phyloP scores from a whole-genome alignment of 2,329 filamentous ascomycete genomes.

The Fusarium veterinarium region DNA sequence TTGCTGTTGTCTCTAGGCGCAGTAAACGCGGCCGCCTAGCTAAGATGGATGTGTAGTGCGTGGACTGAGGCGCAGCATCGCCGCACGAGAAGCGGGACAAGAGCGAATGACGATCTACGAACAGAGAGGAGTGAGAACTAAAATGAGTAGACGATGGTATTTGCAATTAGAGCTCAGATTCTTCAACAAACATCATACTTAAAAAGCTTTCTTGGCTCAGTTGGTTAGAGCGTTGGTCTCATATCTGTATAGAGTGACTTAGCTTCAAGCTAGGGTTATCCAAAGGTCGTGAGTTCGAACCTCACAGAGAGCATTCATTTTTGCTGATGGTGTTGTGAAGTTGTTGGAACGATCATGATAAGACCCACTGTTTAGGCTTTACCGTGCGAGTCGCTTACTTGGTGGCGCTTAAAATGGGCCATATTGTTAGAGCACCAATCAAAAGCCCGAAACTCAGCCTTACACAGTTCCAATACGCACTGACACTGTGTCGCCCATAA shows the following conservation, averaged over 20 bases:
- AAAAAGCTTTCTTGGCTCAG: conserved; percentile 46
- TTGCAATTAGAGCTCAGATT: accelerated
- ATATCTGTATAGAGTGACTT: conserved; percentile 38
- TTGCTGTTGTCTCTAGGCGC: background rate
- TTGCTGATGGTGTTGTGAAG: background rate
- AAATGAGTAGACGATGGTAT: background rate
- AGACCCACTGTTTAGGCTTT: too few species aligned
- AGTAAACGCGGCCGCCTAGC: conserved; percentile 21
- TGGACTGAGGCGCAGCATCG: conserved; percentile 7
- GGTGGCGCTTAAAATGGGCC: too few species aligned
- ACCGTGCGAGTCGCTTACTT: too few species aligned
- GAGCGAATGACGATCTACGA: background rate
- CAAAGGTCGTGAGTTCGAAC: conserved; percentile 47
- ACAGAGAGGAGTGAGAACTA: background rate
- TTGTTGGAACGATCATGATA: too few species aligned
- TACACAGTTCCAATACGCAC: too few species aligned
- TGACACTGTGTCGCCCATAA: background rate
- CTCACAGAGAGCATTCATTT: conserved; percentile 40
- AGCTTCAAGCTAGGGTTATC: conserved; percentile 38
- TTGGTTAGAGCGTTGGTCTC: conserved; percentile 55
- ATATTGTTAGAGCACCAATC: accelerated
- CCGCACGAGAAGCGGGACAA: background rate
- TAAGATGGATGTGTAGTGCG: conserved; percentile 15
- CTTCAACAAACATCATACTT: background rate
- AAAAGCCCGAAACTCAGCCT: too few species aligned